Percentiles rank a stretch among this genome's conserved stretches.
Evolutionary conservation across 2,329 filamentous ascomycete species (phyloP).

Genomic region (Trichoderma sp.): DNA sequence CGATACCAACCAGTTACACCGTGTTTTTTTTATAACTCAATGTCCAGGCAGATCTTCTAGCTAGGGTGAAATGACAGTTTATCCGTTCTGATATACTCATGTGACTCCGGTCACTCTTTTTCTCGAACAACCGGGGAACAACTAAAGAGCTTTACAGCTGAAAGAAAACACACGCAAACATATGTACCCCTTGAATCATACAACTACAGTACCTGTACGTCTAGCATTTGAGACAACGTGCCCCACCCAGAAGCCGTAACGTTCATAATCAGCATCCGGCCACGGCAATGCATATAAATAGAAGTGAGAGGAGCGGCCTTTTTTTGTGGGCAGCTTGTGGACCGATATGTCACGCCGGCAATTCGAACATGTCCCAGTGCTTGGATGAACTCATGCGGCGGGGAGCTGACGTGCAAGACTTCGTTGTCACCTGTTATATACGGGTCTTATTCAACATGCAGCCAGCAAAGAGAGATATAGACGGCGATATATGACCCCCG

Average conservation of each 20-base stretch:
- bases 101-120: neutral
- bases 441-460: neutral
- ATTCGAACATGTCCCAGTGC: neutral
- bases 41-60: neutral
- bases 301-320: neutral
- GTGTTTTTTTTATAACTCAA: neutral
- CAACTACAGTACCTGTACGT: neutral
- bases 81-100: too few relatives aligned
- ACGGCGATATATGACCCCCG: neutral
- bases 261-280: neutral
- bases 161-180: neutral
- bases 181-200: neutral
- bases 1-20: neutral
- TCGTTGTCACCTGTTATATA: neutral
- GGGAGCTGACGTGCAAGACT: neutral
- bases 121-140: neutral
- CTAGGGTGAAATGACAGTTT: neutral
- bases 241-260: neutral
- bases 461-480: neutral
- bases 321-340: neutral
- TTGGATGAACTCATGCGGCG: neutral
- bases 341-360: neutral
- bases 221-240: neutral
- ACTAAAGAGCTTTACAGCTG: neutral
- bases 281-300: neutral